Evolutionary conservation across 192 early-diverging fungal species (phyloP), one percentile per base, ranked within the genome.

Genomic region (Coemansia sp.): DNA sequence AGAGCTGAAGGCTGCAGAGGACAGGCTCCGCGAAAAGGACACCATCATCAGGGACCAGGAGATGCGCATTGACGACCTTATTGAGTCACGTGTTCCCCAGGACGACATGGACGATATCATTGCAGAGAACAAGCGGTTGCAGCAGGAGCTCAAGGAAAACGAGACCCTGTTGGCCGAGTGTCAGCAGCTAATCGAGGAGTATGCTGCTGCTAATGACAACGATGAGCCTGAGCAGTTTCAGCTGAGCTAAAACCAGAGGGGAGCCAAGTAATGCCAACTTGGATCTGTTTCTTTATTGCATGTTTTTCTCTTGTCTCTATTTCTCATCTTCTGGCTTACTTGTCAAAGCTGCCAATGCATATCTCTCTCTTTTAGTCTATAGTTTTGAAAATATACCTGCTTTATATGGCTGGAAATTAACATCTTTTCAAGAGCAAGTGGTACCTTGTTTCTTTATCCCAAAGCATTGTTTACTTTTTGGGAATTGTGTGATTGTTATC

Each of bases 41-140:
- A 40, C 54, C 28, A 59, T 78, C 30, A 78, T 78, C 33, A 65
- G 48, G 61, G 77, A 74, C 37, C 77, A 79, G 58, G 67, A 57
- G 42, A 5, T 36, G 57, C 67, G 68, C 8, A 74, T 79, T 9
- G 66, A 79, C 31, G 77, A 79, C 31, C 67, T 79, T 9, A 70
- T 79, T 23, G 71, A 79, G 44, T 58, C 71, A 59, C 77, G 72
- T n/a, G 77, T 79, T 2, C 77, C 77, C 14, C 38, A 41, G 58
- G 77, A 79, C 29, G 77, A 79, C 41, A 69, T 79, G 77, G 45
- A 79, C 45, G 77, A 70, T 20, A 36, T 79, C 10, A 62, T 79
- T 50, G 67, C 52, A 3, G 71, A 74, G 50, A 79, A 79, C 54
- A 37, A 53, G 25, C 58, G 67, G 14, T 63, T 79, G 50, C 34